These are phyloP conservation scores for Fusarium sulawesiense DNA, from an alignment of 2,329 filamentous ascomycete genomes.

Conservation along the genomic window DNA sequence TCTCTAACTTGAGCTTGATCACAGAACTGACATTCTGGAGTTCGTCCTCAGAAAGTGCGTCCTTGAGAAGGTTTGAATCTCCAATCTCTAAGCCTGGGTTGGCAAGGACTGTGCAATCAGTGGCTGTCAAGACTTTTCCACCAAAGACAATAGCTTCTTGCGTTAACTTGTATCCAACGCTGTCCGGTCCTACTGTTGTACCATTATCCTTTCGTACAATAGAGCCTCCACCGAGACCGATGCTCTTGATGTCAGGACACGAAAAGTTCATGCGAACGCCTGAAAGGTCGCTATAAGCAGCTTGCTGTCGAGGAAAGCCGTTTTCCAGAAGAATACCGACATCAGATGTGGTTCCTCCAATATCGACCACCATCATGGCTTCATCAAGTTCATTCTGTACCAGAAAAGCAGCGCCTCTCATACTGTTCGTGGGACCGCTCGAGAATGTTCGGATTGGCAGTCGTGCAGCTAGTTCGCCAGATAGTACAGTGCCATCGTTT, in stretches of 20 bases:
- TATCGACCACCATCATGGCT: slow-evolving; percentile 70
- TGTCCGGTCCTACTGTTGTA: slow-evolving; percentile 68
- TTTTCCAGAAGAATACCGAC: slow-evolving; percentile 70
- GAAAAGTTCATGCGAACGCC: slow-evolving; percentile 72
- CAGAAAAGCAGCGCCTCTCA: slow-evolving; percentile 72
- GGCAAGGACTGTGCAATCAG: slow-evolving; percentile 61
- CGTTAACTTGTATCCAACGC: slow-evolving; percentile 68
- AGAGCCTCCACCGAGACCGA: slow-evolving; percentile 69
- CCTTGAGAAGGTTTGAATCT: slow-evolving; percentile 52
- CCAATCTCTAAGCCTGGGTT: slow-evolving; percentile 55
- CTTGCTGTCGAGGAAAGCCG: slow-evolving; percentile 72
- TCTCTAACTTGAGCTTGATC: slow-evolving; percentile 65
- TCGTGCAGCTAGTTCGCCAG: slow-evolving; percentile 63
- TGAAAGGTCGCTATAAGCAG: slow-evolving; percentile 70
- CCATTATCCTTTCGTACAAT: slow-evolving; percentile 58
- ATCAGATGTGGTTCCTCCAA: slow-evolving; percentile 75
- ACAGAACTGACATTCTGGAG: slow-evolving; percentile 53
- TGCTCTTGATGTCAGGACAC: slow-evolving; percentile 68
- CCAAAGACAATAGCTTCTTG: slow-evolving; percentile 67
- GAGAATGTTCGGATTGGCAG: slow-evolving; percentile 72
- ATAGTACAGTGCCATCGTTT: slow-evolving; percentile 71
- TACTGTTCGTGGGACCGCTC: slow-evolving; percentile 72
- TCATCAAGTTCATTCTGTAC: slow-evolving; percentile 53
- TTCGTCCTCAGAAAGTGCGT: slow-evolving; percentile 48
- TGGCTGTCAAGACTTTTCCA: slow-evolving; percentile 67